These are phyloP conservation scores for Fusarium cyanostomum DNA, from an alignment of 2,329 filamentous ascomycete species.

Conservation along the genomic window DNA sequence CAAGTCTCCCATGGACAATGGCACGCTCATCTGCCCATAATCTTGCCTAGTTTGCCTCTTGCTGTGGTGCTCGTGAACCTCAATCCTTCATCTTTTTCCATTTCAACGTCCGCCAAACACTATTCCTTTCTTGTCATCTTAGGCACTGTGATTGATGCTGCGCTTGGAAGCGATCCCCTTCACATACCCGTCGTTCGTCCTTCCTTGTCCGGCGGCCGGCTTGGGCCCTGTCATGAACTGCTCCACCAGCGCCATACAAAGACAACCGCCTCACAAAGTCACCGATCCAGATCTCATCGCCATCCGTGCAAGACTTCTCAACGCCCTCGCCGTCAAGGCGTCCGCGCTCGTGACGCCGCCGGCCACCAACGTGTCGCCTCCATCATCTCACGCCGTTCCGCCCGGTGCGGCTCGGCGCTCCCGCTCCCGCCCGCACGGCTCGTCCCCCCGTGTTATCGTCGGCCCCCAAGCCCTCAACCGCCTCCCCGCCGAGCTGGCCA, in stretches of 20 bases:
- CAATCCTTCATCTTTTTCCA: neutral
- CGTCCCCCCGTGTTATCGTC: conserved; percentile 48
- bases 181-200: neutral
- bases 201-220: conserved; percentile 6
- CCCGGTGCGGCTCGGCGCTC: conserved; percentile 5
- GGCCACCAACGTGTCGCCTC: conserved; percentile 29
- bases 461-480: conserved; percentile 47
- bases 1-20: conserved; percentile 8
- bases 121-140: conserved; percentile 11
- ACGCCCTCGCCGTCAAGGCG: conserved; percentile 27
- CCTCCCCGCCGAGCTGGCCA: conserved; percentile 48
- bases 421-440: neutral
- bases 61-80: conserved; percentile 21
- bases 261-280: conserved; percentile 19
- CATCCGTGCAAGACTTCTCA: conserved; percentile 16
- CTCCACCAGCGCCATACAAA: conserved; percentile 11
- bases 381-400: conserved; percentile 8
- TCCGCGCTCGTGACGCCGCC: conserved; percentile 29
- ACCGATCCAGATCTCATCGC: conserved; percentile 32
- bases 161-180: neutral
- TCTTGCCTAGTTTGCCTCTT: conserved; percentile 25
- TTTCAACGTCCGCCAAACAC: neutral
- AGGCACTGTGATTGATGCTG: conserved; percentile 22
- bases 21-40: conserved; percentile 32
- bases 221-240: conserved; percentile 26